phyloP scores from a whole-genome alignment of 2,329 filamentous ascomycete genomes.

The Dothideomycetidae sp. region DNA sequence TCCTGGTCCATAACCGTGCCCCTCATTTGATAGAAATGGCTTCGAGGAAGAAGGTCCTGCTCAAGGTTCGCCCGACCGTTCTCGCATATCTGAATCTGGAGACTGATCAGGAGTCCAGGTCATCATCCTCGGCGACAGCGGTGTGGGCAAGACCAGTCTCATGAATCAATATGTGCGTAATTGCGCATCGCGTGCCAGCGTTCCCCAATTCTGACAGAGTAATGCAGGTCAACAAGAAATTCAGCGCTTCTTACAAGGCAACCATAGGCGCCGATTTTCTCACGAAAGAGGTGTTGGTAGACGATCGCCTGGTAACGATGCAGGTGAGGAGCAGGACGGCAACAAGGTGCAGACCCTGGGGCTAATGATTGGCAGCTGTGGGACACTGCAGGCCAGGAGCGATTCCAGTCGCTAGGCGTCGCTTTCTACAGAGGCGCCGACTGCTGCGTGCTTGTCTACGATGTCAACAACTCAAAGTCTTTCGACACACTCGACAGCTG shows the following conservation, averaged over 20 bases:
- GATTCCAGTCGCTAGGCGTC: slow-evolving; percentile 92
- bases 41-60: slow-evolving; percentile 26
- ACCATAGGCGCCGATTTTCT: slow-evolving; percentile 98
- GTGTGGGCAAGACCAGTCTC: slow-evolving; percentile 97
- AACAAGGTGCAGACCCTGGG: slow-evolving; percentile 13
- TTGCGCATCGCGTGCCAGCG: background rate
- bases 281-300: slow-evolving; percentile 92
- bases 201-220: background rate
- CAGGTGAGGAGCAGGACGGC: slow-evolving; percentile 46
- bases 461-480: slow-evolving; percentile 98
- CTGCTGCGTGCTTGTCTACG: slow-evolving; percentile 94
- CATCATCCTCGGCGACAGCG: slow-evolving; percentile 97
- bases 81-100: background rate
- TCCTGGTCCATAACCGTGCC: slow-evolving; percentile 4
- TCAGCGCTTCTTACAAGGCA: slow-evolving; percentile 98
- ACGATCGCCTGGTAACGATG: slow-evolving; percentile 96
- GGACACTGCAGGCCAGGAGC: slow-evolving; percentile 95
- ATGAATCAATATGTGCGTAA: slow-evolving; percentile 99
- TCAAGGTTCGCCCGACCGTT: slow-evolving; percentile 23
- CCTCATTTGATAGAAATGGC: slow-evolving; percentile 18
- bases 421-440: slow-evolving; percentile 96
- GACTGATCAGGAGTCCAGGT: slow-evolving; percentile 43
- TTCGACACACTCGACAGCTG: slow-evolving; percentile 97
- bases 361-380: slow-evolving; percentile 51
- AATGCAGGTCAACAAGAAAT: slow-evolving; percentile 98